Evolutionary conservation across 768 basidiomycete genomes (phyloP).

Genomic region (Boletus tylopilopsis): DNA sequence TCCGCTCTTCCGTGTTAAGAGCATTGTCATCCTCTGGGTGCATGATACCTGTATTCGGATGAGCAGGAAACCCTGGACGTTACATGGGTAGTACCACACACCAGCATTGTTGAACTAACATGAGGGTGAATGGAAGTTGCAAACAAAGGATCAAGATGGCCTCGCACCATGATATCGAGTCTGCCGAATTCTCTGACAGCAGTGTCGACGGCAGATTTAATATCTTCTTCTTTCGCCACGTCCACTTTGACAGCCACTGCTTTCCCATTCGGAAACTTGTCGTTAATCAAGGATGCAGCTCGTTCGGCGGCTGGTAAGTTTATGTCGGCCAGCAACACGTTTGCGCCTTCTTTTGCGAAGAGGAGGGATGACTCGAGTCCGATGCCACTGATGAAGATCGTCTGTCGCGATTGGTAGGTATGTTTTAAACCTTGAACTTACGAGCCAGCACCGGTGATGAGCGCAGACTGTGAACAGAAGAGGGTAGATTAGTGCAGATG

Average conservation of each 20-base stretch:
- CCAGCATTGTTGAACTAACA: constrained; percentile 91
- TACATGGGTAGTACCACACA: constrained; percentile 24
- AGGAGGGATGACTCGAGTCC: constrained; percentile 94
- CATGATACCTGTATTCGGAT: constrained; percentile 77
- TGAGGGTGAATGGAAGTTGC: not conserved
- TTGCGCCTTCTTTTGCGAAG: constrained; percentile 94
- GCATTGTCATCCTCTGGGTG: constrained; percentile 94
- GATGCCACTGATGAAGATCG: constrained; percentile 65
- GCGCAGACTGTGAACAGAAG: constrained; percentile 49
- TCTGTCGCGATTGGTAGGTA: constrained; percentile 2
- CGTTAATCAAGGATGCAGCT: constrained; percentile 56
- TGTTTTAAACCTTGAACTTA: constrained; percentile 37
- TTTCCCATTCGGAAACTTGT: constrained; percentile 66
- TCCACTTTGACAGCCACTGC: constrained; percentile 74
- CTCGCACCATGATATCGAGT: constrained; percentile 85
- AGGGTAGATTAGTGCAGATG: constrained; percentile 11
- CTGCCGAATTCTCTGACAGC: constrained; percentile 88
- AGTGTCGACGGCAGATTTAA: constrained; percentile 76
- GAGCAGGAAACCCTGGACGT: not conserved
- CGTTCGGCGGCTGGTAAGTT: constrained; percentile 72
- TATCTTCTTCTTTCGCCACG: constrained; percentile 83
- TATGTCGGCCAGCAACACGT: constrained; percentile 85
- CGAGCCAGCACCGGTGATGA: constrained; percentile 90
- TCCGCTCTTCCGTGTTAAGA: constrained; percentile 91
- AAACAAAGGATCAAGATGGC: not conserved